Evolutionary conservation across 768 basidiomycete species (phyloP), one percentile per base, ranked within the genome.

Genomic region (Lanmaoa pseudosensibilis): DNA sequence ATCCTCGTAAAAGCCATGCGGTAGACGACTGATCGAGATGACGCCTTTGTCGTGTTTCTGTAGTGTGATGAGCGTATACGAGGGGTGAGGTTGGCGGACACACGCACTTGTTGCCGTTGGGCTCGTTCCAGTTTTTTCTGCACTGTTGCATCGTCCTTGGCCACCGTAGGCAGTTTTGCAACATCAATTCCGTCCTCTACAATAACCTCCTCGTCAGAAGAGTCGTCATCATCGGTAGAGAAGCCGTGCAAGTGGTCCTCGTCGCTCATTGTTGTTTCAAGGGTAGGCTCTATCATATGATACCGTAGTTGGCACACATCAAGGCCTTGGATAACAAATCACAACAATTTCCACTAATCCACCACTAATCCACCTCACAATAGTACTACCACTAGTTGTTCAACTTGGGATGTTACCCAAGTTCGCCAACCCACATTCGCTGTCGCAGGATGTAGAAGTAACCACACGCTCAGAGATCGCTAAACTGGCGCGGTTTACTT

Each of bases 1-100:
- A 52, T 92, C 92, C 74, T 99, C 97, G 74, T 93, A 96, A 75
- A 99, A 98, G 21, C 97, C 97, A 64, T 98, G 94, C 2, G 97
- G 97, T 52, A 99, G 81, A 56, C 94, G 87, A 16, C 94, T 88
- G 52, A 99, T 79, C 77, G 85, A 94, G 21, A 99, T 68, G 0
- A 95, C 93, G 25, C 97, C 97, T 40, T 82, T 83, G 62, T 92
- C 85, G 60, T 78, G 78, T 76, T 85, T 86, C 63, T 59, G 50
- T 32, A 39, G 25, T 37, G 37, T 15, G 33, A 23, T 54, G 54
- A 55, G 59, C 34, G 25, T n/a, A 15, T 15, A 9, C 4, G 16
- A n/a, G 43, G 36, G 11, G 16, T 1, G 15, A n/a, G 11, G 23
- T 18, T 12, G 37, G 19, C 12, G 18, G 36, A 16, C 15, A 21